Evolutionary conservation across 75 land plant genomes (phyloP).

Genomic region (Isoetes taiwanensis): DNA sequence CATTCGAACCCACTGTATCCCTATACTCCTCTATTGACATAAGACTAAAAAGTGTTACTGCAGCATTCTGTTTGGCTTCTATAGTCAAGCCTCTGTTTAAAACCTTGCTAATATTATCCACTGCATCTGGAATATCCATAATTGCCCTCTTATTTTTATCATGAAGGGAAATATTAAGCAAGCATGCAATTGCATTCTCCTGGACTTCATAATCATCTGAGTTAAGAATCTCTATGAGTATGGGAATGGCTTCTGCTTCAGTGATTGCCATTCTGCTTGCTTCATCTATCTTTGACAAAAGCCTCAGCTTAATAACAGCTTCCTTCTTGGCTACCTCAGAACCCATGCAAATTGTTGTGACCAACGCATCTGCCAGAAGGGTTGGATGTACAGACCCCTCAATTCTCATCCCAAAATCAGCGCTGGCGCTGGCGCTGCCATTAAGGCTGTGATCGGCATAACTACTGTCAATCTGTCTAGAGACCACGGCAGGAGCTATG

Average conservation of each 20-base stretch:
- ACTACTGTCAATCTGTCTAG: too few relatives aligned
- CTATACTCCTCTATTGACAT: conserved; percentile 40
- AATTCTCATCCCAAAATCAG: too few relatives aligned
- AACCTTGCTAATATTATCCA: conserved; percentile 35
- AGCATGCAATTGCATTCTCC: conserved; percentile 57
- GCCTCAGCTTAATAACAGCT: conserved; percentile 39
- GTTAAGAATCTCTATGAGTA: conserved; percentile 26
- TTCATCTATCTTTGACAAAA: conserved; percentile 39
- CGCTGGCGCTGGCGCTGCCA: too few relatives aligned
- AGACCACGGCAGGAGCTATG: too few relatives aligned
- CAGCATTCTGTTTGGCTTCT: conserved; percentile 49
- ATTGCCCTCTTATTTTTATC: conserved; percentile 26
- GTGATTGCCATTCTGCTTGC: conserved; percentile 36
- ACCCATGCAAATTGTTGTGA: too few relatives aligned
- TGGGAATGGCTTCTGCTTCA: conserved; percentile 51
- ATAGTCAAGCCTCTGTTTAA: conserved; percentile 19
- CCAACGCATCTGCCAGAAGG: too few relatives aligned
- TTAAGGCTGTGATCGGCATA: too few relatives aligned
- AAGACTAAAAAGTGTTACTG: conserved; percentile 62
- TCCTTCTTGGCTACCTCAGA: too few relatives aligned
- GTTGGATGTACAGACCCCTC: too few relatives aligned
- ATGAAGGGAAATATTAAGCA: conserved; percentile 64
- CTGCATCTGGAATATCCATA: conserved; percentile 44
- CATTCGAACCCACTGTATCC: conserved; percentile 44
- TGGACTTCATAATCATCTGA: conserved; percentile 16